Evolutionary conservation across 179 eudicot genomes (phyloP), one percentile per base, ranked within the genome.

Genomic region (Corrigiola litoralis): DNA sequence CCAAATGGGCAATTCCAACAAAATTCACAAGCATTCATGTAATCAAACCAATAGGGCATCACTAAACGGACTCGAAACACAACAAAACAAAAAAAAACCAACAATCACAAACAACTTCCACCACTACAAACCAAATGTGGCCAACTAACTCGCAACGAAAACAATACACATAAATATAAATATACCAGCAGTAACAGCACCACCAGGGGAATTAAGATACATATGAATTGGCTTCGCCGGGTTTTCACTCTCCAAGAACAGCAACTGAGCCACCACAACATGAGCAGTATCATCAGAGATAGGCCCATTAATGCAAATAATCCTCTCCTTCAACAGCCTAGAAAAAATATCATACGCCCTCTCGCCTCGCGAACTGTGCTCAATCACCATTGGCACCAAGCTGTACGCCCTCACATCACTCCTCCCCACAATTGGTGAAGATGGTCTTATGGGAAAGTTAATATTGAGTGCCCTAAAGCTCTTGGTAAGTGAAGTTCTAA

Each of bases 121-220:
- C 5, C 3, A 21, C 21, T 14, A 41, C 4, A 1, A 4, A 47
- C 7, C 0, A 21, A 36, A 50, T 2, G 25, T 5, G n/a, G n/a
- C n/a, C n/a, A n/a, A n/a, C n/a, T n/a, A n/a, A n/a, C n/a, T n/a
- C n/a, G n/a, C n/a, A n/a, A n/a, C n/a, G n/a, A 16, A 33, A 16
- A 0, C 45, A 46, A 52, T 14, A 2, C 16, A 45, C 20, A 56
- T 25, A 11, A 6, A 52, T 32, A 7, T 4, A 40, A 9, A n/a
- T 13, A 5, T 8, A 91, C 98, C 98, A 34, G 98, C 96, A 46
- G 96, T 85, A 48, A 92, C 98, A 18, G 89, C 89, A 40, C 98
- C 98, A 14, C 98, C 98, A 1, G 98, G 96, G 63, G 98, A 92
- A 59, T 92, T 92, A 68, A 92, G 81, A 54, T 92, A 92, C 96